Evolutionary conservation across 371 early-diverging fungal genomes (phyloP), one percentile per base, ranked within the genome.

Genomic region (Lichtheimia hyalospora): DNA sequence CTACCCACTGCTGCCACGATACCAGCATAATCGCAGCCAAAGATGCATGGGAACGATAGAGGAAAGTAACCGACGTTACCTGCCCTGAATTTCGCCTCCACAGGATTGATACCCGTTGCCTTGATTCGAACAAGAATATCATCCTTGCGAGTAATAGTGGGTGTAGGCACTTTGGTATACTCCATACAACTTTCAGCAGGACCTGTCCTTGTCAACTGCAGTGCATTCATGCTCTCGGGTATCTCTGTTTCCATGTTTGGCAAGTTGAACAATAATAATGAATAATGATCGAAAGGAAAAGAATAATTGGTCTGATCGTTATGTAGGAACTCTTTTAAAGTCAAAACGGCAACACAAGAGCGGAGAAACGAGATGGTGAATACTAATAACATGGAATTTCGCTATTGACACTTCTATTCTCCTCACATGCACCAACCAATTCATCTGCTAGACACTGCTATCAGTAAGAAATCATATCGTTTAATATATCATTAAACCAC

Each of bases 101-200:
- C 75, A 13, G 90, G 87, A 49, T 89, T 89, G 15, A 85, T 57
- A 5, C 84, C 84, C 3, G 82, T 70, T 5, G 84, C 84, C 18
- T 73, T 68, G 41, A 89, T 73, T 49, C 77, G 67, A 16, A 89
- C 67, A 8, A 89, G 64, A 10, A 87, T 62, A 20, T 84, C 67
- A n/a, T 68, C 62, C 0, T 77, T 58, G 2, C 41, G 39, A n/a
- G 55, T 66, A 12, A 79, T 57, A 2, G 34, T 56, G 0, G 82
- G 81, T 1, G 60, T 57, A 13, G 59, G 60, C 10, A 58, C 44
- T 57, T 69, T 60, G 3, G 43, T 55, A 61, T 74, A 74, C 23
- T 60, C n/a, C 20, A 84, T 59, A 5, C 68, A 62, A 27, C 65
- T 62, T 48, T 69, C 41, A 8, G 64, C 41, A 0, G 61, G 46